A percentile compares a stretch with the other conserved stretches of the same genome.
Evolutionary conservation across 345 rosid genomes (phyloP).

Genomic region (Leavenworthia alabamica): DNA sequence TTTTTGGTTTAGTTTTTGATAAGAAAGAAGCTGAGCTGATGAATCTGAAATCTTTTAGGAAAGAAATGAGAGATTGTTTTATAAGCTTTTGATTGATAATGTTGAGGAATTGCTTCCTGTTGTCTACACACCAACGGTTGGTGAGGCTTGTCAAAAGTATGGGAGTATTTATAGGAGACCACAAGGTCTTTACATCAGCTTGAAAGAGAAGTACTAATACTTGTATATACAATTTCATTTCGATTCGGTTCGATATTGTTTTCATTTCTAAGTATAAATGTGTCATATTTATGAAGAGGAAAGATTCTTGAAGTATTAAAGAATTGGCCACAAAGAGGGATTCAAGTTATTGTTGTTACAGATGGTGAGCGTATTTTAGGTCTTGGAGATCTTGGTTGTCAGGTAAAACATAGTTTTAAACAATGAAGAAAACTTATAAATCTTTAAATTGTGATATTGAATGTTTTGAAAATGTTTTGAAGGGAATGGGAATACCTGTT

Average conservation of each 20-base stretch:
- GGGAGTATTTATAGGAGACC: constrained; percentile 94
- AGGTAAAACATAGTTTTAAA: constrained; percentile 40
- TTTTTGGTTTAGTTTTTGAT: neutral
- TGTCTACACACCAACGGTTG: constrained; percentile 97
- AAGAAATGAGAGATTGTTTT: constrained; percentile 85
- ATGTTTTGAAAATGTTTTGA: neutral
- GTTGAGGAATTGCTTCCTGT: constrained; percentile 94
- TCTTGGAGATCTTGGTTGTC: constrained; percentile 99
- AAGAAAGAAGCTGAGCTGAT: neutral
- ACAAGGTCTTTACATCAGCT: constrained; percentile 92
- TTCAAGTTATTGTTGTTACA: constrained; percentile 96
- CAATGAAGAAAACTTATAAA: neutral
- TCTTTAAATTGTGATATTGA: neutral
- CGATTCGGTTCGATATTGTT: neutral
- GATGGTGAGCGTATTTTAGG: constrained; percentile 96
- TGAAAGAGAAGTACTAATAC: constrained; percentile 74
- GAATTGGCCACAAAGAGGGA: constrained; percentile 88
- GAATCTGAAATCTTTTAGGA: constrained; percentile 48
- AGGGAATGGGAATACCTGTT: constrained; percentile 98
- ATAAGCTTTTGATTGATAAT: constrained; percentile 86
- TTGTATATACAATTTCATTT: too few species aligned
- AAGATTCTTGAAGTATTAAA: constrained; percentile 83
- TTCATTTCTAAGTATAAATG: constrained; percentile 12
- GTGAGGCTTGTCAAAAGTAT: constrained; percentile 98
- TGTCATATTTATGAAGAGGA: constrained; percentile 55